Evolutionary conservation across 2,329 filamentous ascomycete genomes (phyloP).

Genomic region (Trichophaea hybrida): DNA sequence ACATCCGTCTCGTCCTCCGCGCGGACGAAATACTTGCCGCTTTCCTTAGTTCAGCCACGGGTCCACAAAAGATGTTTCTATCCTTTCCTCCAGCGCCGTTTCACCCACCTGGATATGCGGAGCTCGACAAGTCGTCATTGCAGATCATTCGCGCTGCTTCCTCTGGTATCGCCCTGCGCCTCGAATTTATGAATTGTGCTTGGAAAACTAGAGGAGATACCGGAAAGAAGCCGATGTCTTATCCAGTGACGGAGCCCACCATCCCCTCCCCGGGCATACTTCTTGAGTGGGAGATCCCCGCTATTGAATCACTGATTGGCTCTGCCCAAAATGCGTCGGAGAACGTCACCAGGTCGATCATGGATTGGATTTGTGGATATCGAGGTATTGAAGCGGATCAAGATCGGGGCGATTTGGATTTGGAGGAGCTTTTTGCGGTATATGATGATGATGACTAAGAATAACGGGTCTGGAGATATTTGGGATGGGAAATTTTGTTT

Average conservation of each 20-base stretch:
- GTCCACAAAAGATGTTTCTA: not conserved
- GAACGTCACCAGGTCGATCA: not conserved
- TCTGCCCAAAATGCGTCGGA: not conserved
- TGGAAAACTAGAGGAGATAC: not conserved
- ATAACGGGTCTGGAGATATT: no score
- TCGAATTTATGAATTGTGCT: not conserved
- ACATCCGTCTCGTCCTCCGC: not conserved
- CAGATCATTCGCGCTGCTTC: not conserved
- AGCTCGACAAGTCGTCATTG: not conserved
- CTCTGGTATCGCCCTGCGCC: not conserved
- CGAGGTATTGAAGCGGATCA: not conserved
- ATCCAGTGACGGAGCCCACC: not conserved
- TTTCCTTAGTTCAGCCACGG: not conserved
- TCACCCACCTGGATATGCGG: not conserved
- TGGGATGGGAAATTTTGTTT: no score
- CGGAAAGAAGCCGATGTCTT: not conserved
- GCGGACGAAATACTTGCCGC: not conserved
- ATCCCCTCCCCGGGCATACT: not conserved
- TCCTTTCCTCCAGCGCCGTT: not conserved
- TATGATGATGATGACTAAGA: no score
- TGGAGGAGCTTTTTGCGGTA: not conserved
- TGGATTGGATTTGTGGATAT: not conserved
- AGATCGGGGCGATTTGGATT: not conserved
- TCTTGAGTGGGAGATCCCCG: not conserved
- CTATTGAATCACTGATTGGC: not conserved